These are phyloP conservation scores for Annona cherimola DNA, from an alignment of 164 flowering plant species.

Conservation along the genomic window DNA sequence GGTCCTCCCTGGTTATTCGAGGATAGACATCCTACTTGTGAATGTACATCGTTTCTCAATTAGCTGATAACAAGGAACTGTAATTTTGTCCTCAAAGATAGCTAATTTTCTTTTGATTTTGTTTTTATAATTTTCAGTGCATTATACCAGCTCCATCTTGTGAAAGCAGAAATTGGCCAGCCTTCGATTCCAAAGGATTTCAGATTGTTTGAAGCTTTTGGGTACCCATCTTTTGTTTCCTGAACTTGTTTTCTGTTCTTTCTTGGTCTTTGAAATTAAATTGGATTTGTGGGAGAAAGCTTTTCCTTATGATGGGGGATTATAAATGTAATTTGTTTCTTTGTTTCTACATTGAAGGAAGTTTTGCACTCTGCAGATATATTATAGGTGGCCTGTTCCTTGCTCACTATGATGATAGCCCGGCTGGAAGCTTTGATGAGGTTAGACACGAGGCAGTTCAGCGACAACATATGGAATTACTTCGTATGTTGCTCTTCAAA, in stretches of 20 bases:
- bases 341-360: not conserved
- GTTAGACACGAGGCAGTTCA: conserved; percentile 26
- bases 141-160: conserved; percentile 89
- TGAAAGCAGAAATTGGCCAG: conserved; percentile 73
- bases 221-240: conserved; percentile 32
- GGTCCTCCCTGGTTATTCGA: conserved; percentile 77
- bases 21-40: conserved; percentile 58
- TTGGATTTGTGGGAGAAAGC: not conserved
- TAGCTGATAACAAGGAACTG: not conserved
- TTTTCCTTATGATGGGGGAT: not conserved
- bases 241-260: not conserved
- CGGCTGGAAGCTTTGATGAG: conserved; percentile 92
- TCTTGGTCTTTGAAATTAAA: not conserved
- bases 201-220: conserved; percentile 90
- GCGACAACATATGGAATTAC: not conserved
- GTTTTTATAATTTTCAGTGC: conserved; percentile 57
- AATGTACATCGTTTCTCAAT: not conserved
- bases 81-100: not conserved
- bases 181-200: conserved; percentile 81
- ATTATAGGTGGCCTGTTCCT: conserved; percentile 96
- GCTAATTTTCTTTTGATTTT: not conserved
- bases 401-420: conserved; percentile 88
- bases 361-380: conserved; percentile 46
- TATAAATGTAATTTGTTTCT: not conserved
- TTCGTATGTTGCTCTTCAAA: not conserved